These are phyloP conservation scores for Curvularia verruculosa DNA, from an alignment of 2,329 filamentous ascomycete genomes.

Conservation along the genomic window DNA sequence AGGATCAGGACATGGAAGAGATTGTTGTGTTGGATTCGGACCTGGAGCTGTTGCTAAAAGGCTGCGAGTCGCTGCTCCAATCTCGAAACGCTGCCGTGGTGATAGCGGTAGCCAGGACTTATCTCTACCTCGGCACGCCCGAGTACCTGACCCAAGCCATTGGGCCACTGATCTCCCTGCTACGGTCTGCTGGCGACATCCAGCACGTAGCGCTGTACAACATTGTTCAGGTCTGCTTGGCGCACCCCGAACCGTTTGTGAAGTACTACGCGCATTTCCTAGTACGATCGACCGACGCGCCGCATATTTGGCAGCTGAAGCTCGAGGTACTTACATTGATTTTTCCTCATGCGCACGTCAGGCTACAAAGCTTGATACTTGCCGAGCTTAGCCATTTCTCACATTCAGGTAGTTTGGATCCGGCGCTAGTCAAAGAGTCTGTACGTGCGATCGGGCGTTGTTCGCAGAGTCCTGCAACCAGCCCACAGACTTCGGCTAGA, in stretches of 20 bases:
- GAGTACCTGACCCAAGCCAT: conserved; percentile 77
- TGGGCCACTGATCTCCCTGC: conserved; percentile 82
- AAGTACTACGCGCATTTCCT: conserved; percentile 90
- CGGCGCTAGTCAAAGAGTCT: conserved; percentile 81
- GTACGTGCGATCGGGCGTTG: conserved; percentile 93
- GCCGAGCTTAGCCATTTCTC: conserved; percentile 96
- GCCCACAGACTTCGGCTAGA: conserved; percentile 63
- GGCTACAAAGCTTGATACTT: conserved; percentile 83
- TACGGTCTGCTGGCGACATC: conserved; percentile 84
- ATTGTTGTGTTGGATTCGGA: conserved; percentile 75
- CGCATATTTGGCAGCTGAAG: conserved; percentile 87
- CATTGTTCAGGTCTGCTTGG: conserved; percentile 88
- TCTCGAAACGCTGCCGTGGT: conserved; percentile 94
- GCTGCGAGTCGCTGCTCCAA: conserved; percentile 82
- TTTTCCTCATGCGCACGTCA: conserved; percentile 78
- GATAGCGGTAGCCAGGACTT: conserved; percentile 82
- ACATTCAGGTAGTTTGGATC: conserved; percentile 79
- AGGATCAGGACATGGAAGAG: conserved; percentile 60
- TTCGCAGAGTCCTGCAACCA: conserved; percentile 66
- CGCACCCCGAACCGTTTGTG: conserved; percentile 78
- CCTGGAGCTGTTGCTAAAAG: conserved; percentile 77
- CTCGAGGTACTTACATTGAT: conserved; percentile 88
- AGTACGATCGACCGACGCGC: conserved; percentile 77
- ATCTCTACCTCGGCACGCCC: conserved; percentile 79
- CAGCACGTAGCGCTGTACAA: conserved; percentile 91